phyloP scores from a whole-genome alignment of 2,329 filamentous ascomycete species.

The Seiridium unicorne region DNA sequence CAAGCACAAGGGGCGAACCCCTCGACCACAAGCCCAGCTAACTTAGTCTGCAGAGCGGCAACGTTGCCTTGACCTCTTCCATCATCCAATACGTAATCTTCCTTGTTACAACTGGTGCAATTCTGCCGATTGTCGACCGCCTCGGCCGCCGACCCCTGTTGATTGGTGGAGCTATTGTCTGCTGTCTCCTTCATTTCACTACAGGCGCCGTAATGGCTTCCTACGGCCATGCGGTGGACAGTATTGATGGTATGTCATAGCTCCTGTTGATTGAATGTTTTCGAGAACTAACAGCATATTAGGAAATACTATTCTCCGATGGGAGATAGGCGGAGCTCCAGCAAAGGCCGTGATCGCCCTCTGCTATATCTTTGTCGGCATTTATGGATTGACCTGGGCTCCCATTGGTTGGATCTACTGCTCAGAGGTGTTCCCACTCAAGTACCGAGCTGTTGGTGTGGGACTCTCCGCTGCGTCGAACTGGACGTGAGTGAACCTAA shows the following conservation, averaged over 20 bases:
- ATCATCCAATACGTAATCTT: slow-evolving; percentile 57
- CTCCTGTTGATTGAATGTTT: background rate
- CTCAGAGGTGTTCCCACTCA: slow-evolving; percentile 24
- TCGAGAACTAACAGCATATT: background rate
- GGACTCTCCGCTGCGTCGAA: slow-evolving; percentile 19
- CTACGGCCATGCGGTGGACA: slow-evolving; percentile 41
- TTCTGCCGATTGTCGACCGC: slow-evolving; percentile 48
- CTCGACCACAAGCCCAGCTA: background rate
- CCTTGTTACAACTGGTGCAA: slow-evolving; percentile 47
- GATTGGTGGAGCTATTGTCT: slow-evolving; percentile 42
- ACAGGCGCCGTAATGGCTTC: slow-evolving; percentile 49
- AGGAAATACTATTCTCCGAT: slow-evolving; percentile 41
- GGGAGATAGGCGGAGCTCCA: slow-evolving; percentile 40
- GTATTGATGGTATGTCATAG: slow-evolving; percentile 32
- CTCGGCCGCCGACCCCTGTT: slow-evolving; percentile 47
- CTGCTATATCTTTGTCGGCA: slow-evolving; percentile 44
- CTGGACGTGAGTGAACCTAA: slow-evolving; percentile 14
- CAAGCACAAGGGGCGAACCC: too few relatives aligned
- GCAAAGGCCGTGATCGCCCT: slow-evolving; percentile 51
- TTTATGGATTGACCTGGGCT: slow-evolving; percentile 28
- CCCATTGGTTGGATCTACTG: slow-evolving; percentile 16
- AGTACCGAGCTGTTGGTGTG: slow-evolving; percentile 19
- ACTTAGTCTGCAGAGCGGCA: slow-evolving; percentile 15
- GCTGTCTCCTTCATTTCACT: slow-evolving; percentile 44
- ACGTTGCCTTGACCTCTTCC: slow-evolving; percentile 42